Evolutionary conservation across 2,329 filamentous ascomycete species (phyloP).

Genomic region (Cylindrodendrum hubeiense): DNA sequence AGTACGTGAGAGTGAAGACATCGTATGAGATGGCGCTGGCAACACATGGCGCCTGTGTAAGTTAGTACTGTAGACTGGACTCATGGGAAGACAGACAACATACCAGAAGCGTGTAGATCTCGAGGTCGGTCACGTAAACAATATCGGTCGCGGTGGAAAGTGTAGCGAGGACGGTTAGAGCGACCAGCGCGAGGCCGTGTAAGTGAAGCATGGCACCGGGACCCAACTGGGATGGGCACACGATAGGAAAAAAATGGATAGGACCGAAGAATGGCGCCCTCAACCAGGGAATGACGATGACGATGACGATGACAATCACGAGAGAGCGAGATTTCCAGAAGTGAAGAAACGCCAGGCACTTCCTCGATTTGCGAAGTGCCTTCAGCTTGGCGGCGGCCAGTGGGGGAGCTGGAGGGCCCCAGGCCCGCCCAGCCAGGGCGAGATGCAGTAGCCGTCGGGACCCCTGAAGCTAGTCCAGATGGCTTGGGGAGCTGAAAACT

Average conservation of each 20-base stretch:
- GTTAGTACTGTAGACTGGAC: slow-evolving; percentile 5
- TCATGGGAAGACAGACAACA: slow-evolving; percentile 8
- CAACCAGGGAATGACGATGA: slow-evolving; percentile 14
- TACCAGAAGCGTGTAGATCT: slow-evolving; percentile 57
- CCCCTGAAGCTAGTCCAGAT: slow-evolving; percentile 44
- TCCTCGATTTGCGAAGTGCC: slow-evolving; percentile 22
- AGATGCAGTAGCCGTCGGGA: slow-evolving; percentile 31
- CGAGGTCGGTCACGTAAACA: slow-evolving; percentile 60
- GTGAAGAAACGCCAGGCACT: slow-evolving; percentile 19
- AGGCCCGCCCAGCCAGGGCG: slow-evolving; percentile 32
- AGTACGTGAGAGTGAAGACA: slow-evolving; percentile 57
- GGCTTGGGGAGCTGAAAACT: slow-evolving; percentile 34
- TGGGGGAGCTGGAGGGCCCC: slow-evolving; percentile 26
- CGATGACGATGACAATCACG: background rate
- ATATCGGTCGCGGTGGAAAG: slow-evolving; percentile 40
- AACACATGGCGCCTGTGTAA: slow-evolving; percentile 63
- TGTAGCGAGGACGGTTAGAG: slow-evolving; percentile 17
- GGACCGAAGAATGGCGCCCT: slow-evolving; percentile 12
- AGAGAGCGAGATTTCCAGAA: slow-evolving; percentile 22
- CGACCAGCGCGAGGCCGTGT: slow-evolving; percentile 28
- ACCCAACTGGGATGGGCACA: background rate
- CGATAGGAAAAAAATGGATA: slow-evolving; percentile 1
- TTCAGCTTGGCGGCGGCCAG: slow-evolving; percentile 11
- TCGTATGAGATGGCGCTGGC: slow-evolving; percentile 59
- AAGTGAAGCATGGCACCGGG: slow-evolving; percentile 37